Evolutionary conservation across 2,329 filamentous ascomycete genomes (phyloP).

Genomic region (Fonsecaea multimorphosa): DNA sequence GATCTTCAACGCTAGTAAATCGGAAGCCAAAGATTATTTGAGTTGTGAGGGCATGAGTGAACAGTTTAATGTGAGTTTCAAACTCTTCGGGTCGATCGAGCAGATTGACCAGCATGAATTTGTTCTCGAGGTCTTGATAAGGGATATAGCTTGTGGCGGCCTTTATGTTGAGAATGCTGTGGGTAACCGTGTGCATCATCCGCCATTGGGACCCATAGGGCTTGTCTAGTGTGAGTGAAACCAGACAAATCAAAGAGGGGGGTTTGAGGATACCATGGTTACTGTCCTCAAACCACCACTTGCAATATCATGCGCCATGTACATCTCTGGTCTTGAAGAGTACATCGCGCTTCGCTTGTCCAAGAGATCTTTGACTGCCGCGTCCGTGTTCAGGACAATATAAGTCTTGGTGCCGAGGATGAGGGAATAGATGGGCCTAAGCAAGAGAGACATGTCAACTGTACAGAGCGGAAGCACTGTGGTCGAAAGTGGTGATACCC

Average conservation of each 20-base stretch:
- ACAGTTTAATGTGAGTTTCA: slow-evolving; percentile 27
- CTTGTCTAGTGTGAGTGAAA: background rate
- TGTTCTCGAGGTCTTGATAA: slow-evolving; percentile 35
- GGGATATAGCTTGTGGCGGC: slow-evolving; percentile 33
- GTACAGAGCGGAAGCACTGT: too few relatives aligned
- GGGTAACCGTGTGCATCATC: slow-evolving; percentile 35
- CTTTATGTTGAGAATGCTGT: slow-evolving; percentile 37
- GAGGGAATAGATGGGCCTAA: slow-evolving; percentile 55
- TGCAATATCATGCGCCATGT: slow-evolving; percentile 48
- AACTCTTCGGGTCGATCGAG: slow-evolving; percentile 20
- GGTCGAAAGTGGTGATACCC: slow-evolving; percentile 40
- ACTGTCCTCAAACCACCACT: slow-evolving; percentile 35
- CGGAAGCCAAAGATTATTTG: slow-evolving; percentile 33
- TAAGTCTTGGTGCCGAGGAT: slow-evolving; percentile 57
- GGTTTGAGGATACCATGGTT: slow-evolving; percentile 26
- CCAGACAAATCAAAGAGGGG: too few relatives aligned
- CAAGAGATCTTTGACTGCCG: slow-evolving; percentile 58
- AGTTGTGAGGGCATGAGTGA: slow-evolving; percentile 28
- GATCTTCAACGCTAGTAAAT: slow-evolving; percentile 21
- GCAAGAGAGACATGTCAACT: too few relatives aligned
- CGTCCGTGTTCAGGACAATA: slow-evolving; percentile 55
- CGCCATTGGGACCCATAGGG: slow-evolving; percentile 33
- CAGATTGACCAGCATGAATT: slow-evolving; percentile 26
- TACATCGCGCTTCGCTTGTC: slow-evolving; percentile 58
- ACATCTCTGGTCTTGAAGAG: slow-evolving; percentile 54